Percentiles rank a stretch among this genome's conserved stretches.
Conservation (phyloP, 1,284 basidiomycete species). For the Coniferiporia sulphurascens region DNA sequence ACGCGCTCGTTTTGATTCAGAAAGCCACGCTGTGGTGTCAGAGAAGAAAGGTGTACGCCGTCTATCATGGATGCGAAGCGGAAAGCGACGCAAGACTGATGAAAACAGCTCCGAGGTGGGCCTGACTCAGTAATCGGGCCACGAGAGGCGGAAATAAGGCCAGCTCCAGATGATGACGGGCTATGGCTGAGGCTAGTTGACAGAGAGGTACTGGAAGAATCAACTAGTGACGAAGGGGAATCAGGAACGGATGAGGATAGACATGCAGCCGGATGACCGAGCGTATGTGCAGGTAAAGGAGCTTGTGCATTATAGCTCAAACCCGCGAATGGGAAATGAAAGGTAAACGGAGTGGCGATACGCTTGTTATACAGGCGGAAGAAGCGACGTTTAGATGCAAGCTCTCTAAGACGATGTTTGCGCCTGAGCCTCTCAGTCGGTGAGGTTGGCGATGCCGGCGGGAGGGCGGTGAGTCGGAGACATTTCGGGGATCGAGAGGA, state of each 20-base stretch:
- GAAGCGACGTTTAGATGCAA: neutral
- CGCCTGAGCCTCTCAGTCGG: neutral
- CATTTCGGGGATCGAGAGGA: neutral
- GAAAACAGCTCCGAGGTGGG: constrained; percentile 1
- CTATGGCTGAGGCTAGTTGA: constrained; percentile 80
- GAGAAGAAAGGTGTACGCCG: constrained; percentile 4
- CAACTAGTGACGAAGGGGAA: constrained; percentile 25
- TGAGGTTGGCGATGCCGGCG: neutral
- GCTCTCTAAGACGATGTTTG: neutral
- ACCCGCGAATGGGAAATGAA: neutral
- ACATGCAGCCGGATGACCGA: neutral
- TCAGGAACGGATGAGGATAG: neutral
- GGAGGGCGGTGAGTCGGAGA: neutral
- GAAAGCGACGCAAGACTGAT: constrained; percentile 5
- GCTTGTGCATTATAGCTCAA: neutral
- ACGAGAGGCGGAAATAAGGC: neutral
- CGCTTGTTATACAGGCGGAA: constrained; percentile 1
- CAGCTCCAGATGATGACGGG: neutral
- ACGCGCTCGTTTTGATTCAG: neutral
- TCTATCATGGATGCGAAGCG: constrained; percentile 6
- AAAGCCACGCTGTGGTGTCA: neutral
- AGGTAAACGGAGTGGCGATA: neutral
- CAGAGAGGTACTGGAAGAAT: constrained; percentile 67
- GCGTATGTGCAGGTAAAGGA: neutral
- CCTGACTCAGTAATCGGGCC: neutral